Evolutionary conservation across 768 basidiomycete species (phyloP).

Genomic region (Suillus brevipes): DNA sequence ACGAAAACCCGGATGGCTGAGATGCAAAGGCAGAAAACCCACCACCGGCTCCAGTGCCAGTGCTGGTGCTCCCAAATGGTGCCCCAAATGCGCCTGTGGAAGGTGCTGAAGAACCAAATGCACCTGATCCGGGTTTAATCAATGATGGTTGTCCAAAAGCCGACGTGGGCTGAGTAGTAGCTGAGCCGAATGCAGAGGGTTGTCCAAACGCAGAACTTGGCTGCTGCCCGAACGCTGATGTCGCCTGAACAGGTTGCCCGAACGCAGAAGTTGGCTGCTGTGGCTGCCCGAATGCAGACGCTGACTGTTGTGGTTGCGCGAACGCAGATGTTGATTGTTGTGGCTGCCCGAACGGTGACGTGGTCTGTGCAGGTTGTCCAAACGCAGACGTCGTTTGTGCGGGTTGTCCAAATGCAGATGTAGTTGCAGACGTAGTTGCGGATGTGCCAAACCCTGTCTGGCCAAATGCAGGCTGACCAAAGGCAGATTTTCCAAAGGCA

Average conservation of each 20-base stretch:
- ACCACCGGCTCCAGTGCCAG: slow-evolving; percentile 26
- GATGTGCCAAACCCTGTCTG: slow-evolving; percentile 29
- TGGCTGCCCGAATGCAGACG: slow-evolving; percentile 34
- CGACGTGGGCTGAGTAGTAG: slow-evolving; percentile 18
- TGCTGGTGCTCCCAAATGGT: slow-evolving; percentile 15
- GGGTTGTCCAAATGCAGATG: slow-evolving; percentile 33
- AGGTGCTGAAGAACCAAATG: slow-evolving; percentile 45
- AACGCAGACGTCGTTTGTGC: slow-evolving; percentile 33
- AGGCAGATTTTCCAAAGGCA: slow-evolving; percentile 28
- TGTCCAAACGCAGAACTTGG: slow-evolving; percentile 29
- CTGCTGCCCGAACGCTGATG: slow-evolving; percentile 33
- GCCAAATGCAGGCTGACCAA: slow-evolving; percentile 44
- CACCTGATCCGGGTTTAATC: slow-evolving; percentile 52
- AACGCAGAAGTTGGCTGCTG: slow-evolving; percentile 30
- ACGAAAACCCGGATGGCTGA: slow-evolving; percentile 44
- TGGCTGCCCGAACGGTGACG: slow-evolving; percentile 39
- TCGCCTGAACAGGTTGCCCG: slow-evolving; percentile 32
- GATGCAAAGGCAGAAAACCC: slow-evolving; percentile 56
- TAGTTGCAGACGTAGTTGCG: slow-evolving; percentile 20
- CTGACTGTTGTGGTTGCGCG: slow-evolving; percentile 35
- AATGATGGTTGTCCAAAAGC: slow-evolving; percentile 39
- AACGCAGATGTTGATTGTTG: slow-evolving; percentile 39
- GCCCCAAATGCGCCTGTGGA: slow-evolving; percentile 35
- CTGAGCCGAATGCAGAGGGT: slow-evolving; percentile 38
- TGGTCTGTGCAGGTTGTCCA: slow-evolving; percentile 32